Evolutionary conservation across 202 grass and related monocot genomes (phyloP).

Genomic region (Hordeum pubiflorum): DNA sequence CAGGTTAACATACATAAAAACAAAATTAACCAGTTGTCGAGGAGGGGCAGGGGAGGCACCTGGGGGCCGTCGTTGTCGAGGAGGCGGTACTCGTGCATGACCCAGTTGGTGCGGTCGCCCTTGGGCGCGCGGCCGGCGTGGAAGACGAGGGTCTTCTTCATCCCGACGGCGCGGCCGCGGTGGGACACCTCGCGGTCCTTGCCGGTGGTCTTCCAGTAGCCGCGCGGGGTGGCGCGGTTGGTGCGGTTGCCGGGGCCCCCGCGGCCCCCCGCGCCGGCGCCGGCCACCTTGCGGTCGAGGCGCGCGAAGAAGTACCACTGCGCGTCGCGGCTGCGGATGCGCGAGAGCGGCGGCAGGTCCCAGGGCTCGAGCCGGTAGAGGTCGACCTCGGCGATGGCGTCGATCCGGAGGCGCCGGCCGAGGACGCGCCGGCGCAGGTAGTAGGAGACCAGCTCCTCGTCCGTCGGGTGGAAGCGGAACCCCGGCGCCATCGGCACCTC

Average conservation of each 20-base stretch:
- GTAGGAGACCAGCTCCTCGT: conserved; percentile 91
- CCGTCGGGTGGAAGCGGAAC: conserved; percentile 94
- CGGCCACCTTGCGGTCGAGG: conserved; percentile 79
- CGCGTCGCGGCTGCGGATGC: conserved; percentile 83
- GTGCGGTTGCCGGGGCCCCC: conserved; percentile 45
- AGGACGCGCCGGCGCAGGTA: conserved; percentile 75
- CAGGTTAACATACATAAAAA: not conserved
- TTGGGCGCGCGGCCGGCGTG: conserved; percentile 67
- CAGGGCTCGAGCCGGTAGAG: conserved; percentile 91
- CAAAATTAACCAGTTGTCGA: too few relatives aligned
- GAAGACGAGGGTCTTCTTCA: conserved; percentile 97
- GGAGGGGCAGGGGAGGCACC: conserved; percentile 2
- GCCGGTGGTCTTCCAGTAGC: conserved; percentile 96
- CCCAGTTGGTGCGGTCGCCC: conserved; percentile 81
- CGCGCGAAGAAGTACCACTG: conserved; percentile 97
- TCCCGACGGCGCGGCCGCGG: conserved; percentile 46
- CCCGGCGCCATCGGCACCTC: conserved; percentile 70
- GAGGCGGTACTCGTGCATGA: conserved; percentile 94
- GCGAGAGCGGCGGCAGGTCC: conserved; percentile 72
- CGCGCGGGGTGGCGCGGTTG: conserved; percentile 75
- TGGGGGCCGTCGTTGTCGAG: conserved; percentile 26
- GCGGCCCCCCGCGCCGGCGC: conserved; percentile 37
- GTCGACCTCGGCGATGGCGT: conserved; percentile 89
- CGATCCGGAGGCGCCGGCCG: conserved; percentile 49
- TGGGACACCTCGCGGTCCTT: conserved; percentile 78